Evolutionary conservation across 352 stramenopile genomes (phyloP).

Genomic region (Phytophthora crassamura): DNA sequence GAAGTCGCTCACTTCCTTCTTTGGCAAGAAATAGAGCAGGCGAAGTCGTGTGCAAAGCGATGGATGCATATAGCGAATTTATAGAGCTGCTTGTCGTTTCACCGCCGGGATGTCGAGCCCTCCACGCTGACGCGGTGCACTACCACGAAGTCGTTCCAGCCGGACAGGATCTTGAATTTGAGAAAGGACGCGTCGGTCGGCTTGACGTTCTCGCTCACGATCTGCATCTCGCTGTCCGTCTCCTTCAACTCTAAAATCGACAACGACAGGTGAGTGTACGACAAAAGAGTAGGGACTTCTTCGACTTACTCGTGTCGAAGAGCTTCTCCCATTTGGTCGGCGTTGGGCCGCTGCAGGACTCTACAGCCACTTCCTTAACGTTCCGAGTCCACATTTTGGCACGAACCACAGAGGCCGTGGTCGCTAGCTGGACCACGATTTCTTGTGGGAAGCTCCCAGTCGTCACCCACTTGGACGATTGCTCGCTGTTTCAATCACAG

Average conservation of each 20-base stretch:
- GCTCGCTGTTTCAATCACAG: constrained; percentile 47
- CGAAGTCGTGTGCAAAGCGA: constrained; percentile 9
- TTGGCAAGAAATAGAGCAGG: constrained; percentile 68
- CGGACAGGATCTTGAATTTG: constrained; percentile 85
- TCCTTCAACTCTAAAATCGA: constrained; percentile 65
- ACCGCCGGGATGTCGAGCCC: constrained; percentile 65
- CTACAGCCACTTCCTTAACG: constrained; percentile 73
- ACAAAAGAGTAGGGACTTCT: background rate
- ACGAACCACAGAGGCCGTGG: constrained; percentile 73
- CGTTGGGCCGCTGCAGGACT: constrained; percentile 70
- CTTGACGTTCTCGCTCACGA: constrained; percentile 79
- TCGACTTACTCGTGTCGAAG: constrained; percentile 65
- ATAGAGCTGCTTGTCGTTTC: constrained; percentile 33
- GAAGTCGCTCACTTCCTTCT: constrained; percentile 88
- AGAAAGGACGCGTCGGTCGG: constrained; percentile 81
- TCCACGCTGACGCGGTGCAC: constrained; percentile 84
- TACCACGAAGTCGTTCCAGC: constrained; percentile 82
- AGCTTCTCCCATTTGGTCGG: constrained; percentile 86
- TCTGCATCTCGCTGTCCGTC: constrained; percentile 83
- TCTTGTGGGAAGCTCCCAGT: constrained; percentile 85
- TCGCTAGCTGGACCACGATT: constrained; percentile 83
- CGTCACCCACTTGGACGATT: constrained; percentile 83
- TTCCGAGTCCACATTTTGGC: constrained; percentile 86
- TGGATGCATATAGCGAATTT: constrained; percentile 27
- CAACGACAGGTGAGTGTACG: constrained; percentile 1